These are phyloP conservation scores for Claviceps humidiphila DNA, from an alignment of 2,329 filamentous ascomycete genomes.

Conservation along the genomic window DNA sequence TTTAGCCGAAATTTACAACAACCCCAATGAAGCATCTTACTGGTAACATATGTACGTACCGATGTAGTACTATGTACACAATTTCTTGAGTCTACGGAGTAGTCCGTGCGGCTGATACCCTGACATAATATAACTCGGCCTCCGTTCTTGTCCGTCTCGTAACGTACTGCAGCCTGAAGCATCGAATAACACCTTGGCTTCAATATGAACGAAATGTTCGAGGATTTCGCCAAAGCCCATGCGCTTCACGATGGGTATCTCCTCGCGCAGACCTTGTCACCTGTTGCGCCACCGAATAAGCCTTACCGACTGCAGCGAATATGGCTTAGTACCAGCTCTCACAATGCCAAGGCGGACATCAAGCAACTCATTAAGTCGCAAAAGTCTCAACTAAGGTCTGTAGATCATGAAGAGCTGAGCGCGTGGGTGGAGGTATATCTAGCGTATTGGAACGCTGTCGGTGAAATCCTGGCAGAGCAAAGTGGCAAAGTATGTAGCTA, in stretches of 20 bases:
- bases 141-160: background rate
- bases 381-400: constrained; percentile 35
- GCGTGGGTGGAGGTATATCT: constrained; percentile 83
- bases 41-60: background rate
- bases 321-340: constrained; percentile 54
- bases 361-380: constrained; percentile 57
- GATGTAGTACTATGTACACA: background rate
- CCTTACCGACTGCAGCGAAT: constrained; percentile 56
- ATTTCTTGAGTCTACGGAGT: background rate
- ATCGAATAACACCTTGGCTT: constrained; percentile 5
- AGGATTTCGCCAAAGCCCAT: constrained; percentile 60
- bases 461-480: constrained; percentile 50
- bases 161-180: background rate
- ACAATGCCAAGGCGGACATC: constrained; percentile 55
- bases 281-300: constrained; percentile 48
- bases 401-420: constrained; percentile 54
- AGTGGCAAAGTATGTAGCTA: constrained; percentile 21
- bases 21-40: background rate
- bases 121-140: background rate
- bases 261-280: constrained; percentile 63
- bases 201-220: constrained; percentile 59
- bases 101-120: background rate
- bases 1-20: background rate
- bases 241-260: constrained; percentile 51
- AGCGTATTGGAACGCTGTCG: constrained; percentile 71